These are phyloP conservation scores for Chaetothyriales sp. DNA, from an alignment of 2,329 filamentous ascomycete genomes.

Conservation along the genomic window DNA sequence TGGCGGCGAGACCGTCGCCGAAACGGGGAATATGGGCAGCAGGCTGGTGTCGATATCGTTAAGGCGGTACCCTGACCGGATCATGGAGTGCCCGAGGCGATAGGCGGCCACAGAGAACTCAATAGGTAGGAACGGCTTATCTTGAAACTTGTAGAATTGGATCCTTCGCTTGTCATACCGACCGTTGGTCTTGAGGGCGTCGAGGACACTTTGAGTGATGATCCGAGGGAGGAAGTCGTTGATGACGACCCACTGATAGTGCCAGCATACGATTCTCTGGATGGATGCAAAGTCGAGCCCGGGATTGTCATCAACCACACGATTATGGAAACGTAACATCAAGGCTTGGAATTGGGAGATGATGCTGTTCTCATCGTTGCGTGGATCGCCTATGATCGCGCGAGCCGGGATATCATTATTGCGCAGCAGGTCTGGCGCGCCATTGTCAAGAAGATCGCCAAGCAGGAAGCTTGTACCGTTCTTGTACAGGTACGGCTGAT, in stretches of 20 bases:
- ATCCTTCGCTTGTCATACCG: not conserved
- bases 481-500: not conserved
- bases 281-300: not conserved
- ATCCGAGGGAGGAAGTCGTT: not conserved
- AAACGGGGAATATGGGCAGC: not conserved
- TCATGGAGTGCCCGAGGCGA: not conserved
- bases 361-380: slow-evolving; percentile 1
- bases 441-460: not conserved
- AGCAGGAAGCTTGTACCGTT: not conserved
- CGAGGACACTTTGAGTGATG: not conserved
- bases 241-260: not conserved
- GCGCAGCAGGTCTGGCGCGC: not conserved
- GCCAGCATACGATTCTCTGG: slow-evolving; percentile 19
- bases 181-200: not conserved
- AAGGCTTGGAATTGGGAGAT: not conserved
- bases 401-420: not conserved
- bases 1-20: not conserved
- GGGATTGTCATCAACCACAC: not conserved
- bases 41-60: not conserved
- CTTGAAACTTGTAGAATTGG: not conserved
- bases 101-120: not conserved
- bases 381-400: not conserved
- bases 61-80: not conserved
- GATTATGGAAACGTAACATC: not conserved
- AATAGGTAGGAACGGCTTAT: not conserved